Evolutionary conservation across 495 filamentous ascomycete species (phyloP).

Genomic region (Evernia prunastri): DNA sequence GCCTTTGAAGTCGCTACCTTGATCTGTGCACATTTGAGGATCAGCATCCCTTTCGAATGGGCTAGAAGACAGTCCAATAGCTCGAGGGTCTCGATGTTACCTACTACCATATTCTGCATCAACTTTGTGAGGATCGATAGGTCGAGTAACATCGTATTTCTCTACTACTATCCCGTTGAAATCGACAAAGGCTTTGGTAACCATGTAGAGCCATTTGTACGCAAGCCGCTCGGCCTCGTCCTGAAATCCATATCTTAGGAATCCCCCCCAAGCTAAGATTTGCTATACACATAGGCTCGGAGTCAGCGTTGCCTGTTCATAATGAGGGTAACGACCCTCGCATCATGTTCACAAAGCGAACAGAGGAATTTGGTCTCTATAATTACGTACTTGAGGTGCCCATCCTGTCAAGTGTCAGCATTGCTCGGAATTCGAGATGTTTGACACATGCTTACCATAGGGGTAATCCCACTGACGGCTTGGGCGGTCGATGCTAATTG

Average conservation of each 20-base stretch:
- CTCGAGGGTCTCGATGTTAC: neutral
- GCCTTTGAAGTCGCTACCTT: constrained; percentile 41
- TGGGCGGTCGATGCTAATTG: constrained; percentile 61
- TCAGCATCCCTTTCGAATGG: neutral
- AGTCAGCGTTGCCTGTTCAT: neutral
- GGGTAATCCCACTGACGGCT: constrained; percentile 98
- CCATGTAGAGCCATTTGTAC: constrained; percentile 97
- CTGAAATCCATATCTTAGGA: constrained; percentile 81
- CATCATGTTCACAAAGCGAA: neutral
- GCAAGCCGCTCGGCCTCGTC: constrained; percentile 80
- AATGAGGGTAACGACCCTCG: neutral
- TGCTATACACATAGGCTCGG: neutral
- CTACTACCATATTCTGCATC: constrained; percentile 86
- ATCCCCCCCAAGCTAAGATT: constrained; percentile 60
- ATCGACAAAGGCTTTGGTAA: constrained; percentile 93
- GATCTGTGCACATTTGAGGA: constrained; percentile 57
- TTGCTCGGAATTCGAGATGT: neutral
- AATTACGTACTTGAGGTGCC: constrained; percentile 9
- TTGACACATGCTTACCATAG: constrained; percentile 48
- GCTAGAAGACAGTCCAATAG: neutral
- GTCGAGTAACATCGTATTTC: constrained; percentile 93
- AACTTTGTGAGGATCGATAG: constrained; percentile 83
- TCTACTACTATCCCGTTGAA: constrained; percentile 98
- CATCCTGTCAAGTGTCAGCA: constrained; percentile 14
- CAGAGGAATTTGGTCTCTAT: neutral